Base-by-base conservation (phyloP, 208 protist species). In the Acanthamoeba castellanii region DNA sequence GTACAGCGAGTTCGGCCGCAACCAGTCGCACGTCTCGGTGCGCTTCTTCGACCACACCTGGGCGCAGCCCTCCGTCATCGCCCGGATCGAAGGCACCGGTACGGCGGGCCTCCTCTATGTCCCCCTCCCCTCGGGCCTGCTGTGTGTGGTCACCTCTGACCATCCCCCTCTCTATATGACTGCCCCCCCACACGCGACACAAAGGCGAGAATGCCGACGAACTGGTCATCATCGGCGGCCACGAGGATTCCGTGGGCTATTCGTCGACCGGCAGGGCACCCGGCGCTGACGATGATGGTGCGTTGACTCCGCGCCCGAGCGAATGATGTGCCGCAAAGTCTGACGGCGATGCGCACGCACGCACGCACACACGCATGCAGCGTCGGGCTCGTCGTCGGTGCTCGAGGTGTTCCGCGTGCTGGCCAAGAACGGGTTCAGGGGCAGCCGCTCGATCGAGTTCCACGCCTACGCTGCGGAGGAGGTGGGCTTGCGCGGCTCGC, bases 401-500 rank as follows among this genome's bases (percentile, higher is more conserved):
- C 81, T 96, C 18, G 88, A 88, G 74, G 87, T 96, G n/a, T 96
- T 96, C 94, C 94, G 93, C 45, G 72, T 92, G 37, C 61, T 96
- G 61, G 70, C 64, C n/a, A 8, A 59, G 45, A 96, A 95, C 87
- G 57, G 81, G 30, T 96, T 95, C 95, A 94, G 50, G n/a, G 87
- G 87, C 9, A 57, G 52, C 47, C 64, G 95, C 14, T 76, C 95
- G 37, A 55, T 96, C 47, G 95, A 96, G 94, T 96, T 96, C 94
- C 95, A 96, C 78, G 94, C 70, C 57, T 96, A 96, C 52, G 95
- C 95, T 32, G 95, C 94, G 78, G 95, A 96, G 61, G 95, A 96
- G n/a, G 94, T 95, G 25, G 95, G 95, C 50, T 94, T 96, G 27
- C 70, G 30, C 13, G 95, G 95, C 59, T 96, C 94, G 37, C 93